Percentiles rank a stretch among this genome's conserved stretches.
Evolutionary conservation across 441 rosid genomes (phyloP).

Genomic region (Gossypium davidsonii): DNA sequence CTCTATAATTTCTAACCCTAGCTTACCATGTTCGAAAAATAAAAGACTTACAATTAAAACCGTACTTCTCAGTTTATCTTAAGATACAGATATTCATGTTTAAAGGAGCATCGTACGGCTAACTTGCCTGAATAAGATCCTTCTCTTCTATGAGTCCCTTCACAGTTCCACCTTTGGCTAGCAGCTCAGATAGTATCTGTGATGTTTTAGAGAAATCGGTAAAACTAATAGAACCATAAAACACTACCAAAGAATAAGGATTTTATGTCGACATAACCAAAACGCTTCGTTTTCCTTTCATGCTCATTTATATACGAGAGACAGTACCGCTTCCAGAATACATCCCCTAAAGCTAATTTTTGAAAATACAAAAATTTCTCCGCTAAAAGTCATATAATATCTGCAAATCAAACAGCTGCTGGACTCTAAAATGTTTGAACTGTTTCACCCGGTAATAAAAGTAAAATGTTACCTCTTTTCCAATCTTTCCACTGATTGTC

Average conservation of each 20-base stretch:
- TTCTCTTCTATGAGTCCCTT: constrained; percentile 71
- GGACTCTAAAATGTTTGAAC: background rate
- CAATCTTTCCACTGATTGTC: constrained; percentile 90
- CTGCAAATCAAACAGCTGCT: background rate
- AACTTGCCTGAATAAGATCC: constrained; percentile 85
- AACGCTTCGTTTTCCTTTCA: background rate
- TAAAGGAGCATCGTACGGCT: background rate
- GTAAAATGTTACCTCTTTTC: constrained; percentile 55
- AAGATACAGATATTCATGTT: background rate
- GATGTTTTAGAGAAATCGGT: constrained; percentile 7
- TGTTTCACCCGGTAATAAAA: background rate
- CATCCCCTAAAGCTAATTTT: no score
- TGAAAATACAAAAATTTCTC: no score
- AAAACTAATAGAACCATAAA: background rate
- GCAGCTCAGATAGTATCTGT: constrained; percentile 79
- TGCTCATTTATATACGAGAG: background rate
- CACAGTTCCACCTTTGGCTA: constrained; percentile 88
- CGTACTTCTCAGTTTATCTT: background rate
- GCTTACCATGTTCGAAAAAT: background rate
- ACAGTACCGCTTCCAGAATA: no score
- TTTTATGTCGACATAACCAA: background rate
- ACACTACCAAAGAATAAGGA: background rate
- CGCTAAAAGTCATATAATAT: no score
- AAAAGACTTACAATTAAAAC: background rate
- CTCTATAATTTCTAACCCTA: background rate